phyloP scores from a whole-genome alignment of 352 stramenopile genomes.

The Pythium myriotylum region DNA sequence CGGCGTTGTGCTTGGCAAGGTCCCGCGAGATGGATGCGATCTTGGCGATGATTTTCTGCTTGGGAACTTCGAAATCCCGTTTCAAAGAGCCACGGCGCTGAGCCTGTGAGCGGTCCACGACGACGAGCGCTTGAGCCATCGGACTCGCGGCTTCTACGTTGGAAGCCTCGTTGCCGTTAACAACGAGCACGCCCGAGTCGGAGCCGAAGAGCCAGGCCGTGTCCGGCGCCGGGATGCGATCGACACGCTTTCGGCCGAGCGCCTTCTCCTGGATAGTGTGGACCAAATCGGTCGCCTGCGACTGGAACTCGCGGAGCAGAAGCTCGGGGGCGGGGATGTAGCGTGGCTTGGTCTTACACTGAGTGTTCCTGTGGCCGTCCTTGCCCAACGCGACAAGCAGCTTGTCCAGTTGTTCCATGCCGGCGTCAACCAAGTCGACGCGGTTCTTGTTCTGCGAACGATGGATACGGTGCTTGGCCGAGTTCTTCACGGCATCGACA shows the following conservation, averaged over 20 bases:
- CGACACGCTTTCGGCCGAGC: constrained; percentile 58
- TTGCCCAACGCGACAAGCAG: constrained; percentile 65
- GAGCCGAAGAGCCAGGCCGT: constrained; percentile 62
- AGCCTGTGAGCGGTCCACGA: constrained; percentile 54
- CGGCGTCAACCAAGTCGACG: constrained; percentile 69
- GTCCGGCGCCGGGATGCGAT: constrained; percentile 67
- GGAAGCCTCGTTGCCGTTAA: constrained; percentile 35
- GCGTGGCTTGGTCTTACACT: constrained; percentile 69
- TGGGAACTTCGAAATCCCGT: constrained; percentile 64
- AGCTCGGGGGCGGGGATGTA: constrained; percentile 74
- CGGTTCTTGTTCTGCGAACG: constrained; percentile 64
- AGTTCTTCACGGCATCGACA: constrained; percentile 56
- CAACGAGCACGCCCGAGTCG: constrained; percentile 51
- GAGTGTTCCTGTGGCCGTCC: constrained; percentile 66
- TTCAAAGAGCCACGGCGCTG: constrained; percentile 43
- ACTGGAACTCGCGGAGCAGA: constrained; percentile 68
- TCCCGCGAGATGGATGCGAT: constrained; percentile 66
- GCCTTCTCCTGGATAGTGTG: constrained; percentile 75
- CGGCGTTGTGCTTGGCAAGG: constrained; percentile 44
- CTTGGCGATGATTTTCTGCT: constrained; percentile 73
- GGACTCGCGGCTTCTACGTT: neutral
- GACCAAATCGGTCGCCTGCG: constrained; percentile 66
- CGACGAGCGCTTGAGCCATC: constrained; percentile 29
- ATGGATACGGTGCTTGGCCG: constrained; percentile 60
- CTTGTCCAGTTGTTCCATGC: constrained; percentile 75